A percentile compares a stretch with the other conserved stretches of the same genome.
Evolutionary conservation across 371 early-diverging fungal genomes (phyloP).

Genomic region (Rhizopus sp.): DNA sequence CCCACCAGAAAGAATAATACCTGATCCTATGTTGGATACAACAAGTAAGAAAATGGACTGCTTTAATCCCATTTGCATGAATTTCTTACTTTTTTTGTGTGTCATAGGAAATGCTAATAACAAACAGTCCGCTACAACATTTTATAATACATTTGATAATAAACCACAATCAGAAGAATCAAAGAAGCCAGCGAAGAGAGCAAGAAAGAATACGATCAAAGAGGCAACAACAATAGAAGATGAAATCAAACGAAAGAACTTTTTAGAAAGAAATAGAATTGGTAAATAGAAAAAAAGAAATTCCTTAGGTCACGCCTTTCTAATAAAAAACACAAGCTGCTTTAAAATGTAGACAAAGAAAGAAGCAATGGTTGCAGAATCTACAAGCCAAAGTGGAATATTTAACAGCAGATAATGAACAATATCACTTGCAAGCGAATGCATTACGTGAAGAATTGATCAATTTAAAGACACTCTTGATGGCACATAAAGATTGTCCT

Average conservation of each 20-base stretch:
- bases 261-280: constrained; percentile 82
- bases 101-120: too few relatives aligned
- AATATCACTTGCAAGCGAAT: constrained; percentile 42
- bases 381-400: constrained; percentile 62
- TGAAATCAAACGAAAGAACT: constrained; percentile 74
- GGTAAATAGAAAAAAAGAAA: constrained; percentile 42
- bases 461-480: constrained; percentile 54
- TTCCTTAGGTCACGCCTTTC: background rate
- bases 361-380: constrained; percentile 63
- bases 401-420: constrained; percentile 55
- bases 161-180: background rate
- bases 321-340: constrained; percentile 48
- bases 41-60: constrained; percentile 1
- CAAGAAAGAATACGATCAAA: background rate
- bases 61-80: background rate
- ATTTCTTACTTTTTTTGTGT: background rate
- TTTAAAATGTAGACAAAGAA: constrained; percentile 72
- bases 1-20: background rate
- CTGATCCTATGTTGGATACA: background rate
- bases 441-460: constrained; percentile 54
- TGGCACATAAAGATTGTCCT: constrained; percentile 61
- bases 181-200: background rate
- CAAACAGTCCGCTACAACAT: background rate
- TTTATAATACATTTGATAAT: background rate
- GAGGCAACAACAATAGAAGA: constrained; percentile 29